Conservation (phyloP, 495 filamentous ascomycete genomes). For the Neurospora sp. region DNA sequence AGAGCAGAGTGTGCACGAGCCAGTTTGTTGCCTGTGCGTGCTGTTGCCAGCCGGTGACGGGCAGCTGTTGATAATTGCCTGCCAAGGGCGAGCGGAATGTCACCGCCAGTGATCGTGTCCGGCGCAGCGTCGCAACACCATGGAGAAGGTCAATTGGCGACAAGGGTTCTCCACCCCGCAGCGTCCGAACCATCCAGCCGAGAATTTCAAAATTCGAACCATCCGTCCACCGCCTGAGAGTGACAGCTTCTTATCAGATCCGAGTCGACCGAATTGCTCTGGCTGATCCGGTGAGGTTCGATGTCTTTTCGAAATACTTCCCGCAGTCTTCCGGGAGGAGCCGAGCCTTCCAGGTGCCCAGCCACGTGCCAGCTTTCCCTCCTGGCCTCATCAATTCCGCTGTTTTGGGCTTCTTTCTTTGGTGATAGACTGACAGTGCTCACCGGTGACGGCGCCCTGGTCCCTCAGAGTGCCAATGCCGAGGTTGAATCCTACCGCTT, state of each 20-base stretch:
- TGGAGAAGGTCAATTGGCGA: neutral
- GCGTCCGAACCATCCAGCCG: neutral
- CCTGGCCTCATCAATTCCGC: neutral
- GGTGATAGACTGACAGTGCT: neutral
- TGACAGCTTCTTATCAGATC: neutral
- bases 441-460: neutral
- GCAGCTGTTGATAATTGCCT: neutral
- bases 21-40: neutral
- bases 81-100: neutral
- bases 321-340: neutral
- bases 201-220: neutral
- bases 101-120: neutral
- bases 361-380: neutral
- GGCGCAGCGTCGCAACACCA: neutral
- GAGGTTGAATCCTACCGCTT: neutral
- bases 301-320: neutral
- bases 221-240: neutral
- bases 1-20: neutral
- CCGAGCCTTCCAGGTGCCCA: neutral
- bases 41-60: neutral
- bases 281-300: neutral
- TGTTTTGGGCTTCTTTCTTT: neutral
- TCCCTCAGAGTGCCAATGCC: neutral
- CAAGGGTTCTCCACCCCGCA: neutral
- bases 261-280: neutral